Conservation (phyloP, 1,139 yeast species). For the Saccharomyces pastorianus region DNA sequence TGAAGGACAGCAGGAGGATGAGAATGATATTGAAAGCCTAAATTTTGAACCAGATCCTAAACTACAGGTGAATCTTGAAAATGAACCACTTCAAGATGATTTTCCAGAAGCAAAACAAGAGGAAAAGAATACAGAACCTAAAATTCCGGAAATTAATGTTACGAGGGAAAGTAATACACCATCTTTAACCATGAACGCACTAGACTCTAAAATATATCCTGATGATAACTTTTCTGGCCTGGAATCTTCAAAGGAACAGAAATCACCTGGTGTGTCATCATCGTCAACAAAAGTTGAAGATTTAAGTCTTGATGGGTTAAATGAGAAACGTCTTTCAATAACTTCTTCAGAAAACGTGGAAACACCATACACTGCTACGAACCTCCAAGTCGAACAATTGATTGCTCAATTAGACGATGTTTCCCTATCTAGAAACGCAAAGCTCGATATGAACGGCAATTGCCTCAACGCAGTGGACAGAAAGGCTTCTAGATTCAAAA, state of each 20-base stretch:
- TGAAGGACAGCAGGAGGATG: background rate
- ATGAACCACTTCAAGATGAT: background rate
- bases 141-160: background rate
- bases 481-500: conserved; percentile 11
- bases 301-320: background rate
- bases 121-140: background rate
- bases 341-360: background rate
- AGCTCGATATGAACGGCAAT: conserved; percentile 5
- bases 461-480: background rate
- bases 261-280: background rate
- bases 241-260: background rate
- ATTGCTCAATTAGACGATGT: conserved; percentile 29
- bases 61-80: conserved; percentile 5
- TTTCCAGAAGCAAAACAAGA: background rate
- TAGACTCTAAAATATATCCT: background rate
- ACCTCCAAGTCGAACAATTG: conserved; percentile 24
- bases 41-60: conserved; percentile 17
- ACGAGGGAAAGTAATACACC: background rate
- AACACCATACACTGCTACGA: conserved; percentile 12
- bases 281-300: background rate
- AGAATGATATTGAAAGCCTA: conserved; percentile 9
- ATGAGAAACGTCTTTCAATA: background rate
- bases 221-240: background rate
- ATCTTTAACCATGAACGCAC: background rate
- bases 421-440: conserved; percentile 22